Evolutionary conservation across 305 asterid species (phyloP), one percentile per base, ranked within the genome.

Genomic region (Plantago rigida): DNA sequence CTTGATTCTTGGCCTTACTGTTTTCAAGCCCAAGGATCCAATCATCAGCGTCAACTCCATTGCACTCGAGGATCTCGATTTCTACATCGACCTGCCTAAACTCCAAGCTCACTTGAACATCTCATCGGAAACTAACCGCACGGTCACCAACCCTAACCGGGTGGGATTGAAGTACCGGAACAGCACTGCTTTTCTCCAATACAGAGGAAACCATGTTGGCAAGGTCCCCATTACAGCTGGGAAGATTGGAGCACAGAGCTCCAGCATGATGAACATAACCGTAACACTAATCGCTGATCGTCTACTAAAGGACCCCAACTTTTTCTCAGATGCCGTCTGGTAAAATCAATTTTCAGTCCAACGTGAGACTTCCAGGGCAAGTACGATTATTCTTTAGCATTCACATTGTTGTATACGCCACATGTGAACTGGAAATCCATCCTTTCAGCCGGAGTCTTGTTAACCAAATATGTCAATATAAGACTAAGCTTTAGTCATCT

Each of bases 231-330:
- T 88, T n/a, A 82, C 82, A 39, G 86, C 85, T 10, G 94, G 94
- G 3, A 64, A 59, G 55, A 64, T 75, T 34, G 71, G 77, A 17
- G 70, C 84, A 4, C 79, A 75, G 14, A 70, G 60, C 59, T 48
- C 82, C 0, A 31, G 50, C 39, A 64, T 56, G 3, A 45, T 86
- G 86, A 78, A 81, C 51, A 31, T 88, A 24, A 70, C 84, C 15
- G 81, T 88, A n/a, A 76, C 81, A 24, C 10, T 88, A 13, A 73
- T 84, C 85, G 84, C 94, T 53, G 95, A 88, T 73, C 90, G 94
- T 1, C 69, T 86, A 22, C 56, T 82, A 12, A 51, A 78, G 63
- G 75, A 78, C 51, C 11, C 76, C 28, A 52, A 80, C 51, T 69
- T 88, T 63, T 79, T 62, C 59, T 31, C 65, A 36, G 88, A 88